Percentiles rank a stretch among this genome's conserved stretches.
Conservation (phyloP, 305 asterid genomes). For the Withania somnifera region DNA sequence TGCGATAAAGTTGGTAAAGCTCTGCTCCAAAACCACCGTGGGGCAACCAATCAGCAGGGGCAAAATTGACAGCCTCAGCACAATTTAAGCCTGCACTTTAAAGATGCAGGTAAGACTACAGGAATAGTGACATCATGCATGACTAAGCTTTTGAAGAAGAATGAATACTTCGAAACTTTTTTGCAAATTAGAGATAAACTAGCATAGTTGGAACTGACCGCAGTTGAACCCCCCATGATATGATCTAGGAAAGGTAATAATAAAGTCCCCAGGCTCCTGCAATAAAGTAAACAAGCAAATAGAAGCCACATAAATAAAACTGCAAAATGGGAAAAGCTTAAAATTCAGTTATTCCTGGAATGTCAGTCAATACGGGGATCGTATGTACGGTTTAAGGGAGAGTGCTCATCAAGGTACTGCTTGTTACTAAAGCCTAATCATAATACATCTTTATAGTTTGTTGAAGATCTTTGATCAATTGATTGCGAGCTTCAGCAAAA, state of each 20-base stretch:
- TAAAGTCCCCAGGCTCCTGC: constrained; percentile 98
- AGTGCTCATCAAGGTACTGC: neutral
- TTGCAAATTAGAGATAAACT: neutral
- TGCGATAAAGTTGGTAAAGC: constrained; percentile 73
- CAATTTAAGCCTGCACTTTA: constrained; percentile 71
- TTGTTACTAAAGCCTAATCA: neutral
- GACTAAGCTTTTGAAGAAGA: neutral
- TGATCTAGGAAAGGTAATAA: constrained; percentile 89
- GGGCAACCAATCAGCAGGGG: constrained; percentile 99
- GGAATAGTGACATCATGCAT: neutral
- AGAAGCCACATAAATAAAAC: neutral
- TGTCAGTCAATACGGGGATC: neutral
- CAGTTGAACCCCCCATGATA: constrained; percentile 98
- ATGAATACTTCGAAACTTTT: neutral
- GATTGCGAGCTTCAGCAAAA: neutral
- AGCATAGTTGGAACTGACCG: constrained; percentile 40
- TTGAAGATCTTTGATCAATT: neutral
- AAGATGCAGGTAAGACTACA: constrained; percentile 12
- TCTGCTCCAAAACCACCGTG: constrained; percentile 97
- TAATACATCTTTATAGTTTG: neutral
- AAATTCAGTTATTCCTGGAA: neutral
- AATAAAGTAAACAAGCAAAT: constrained; percentile 9
- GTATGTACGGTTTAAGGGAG: neutral
- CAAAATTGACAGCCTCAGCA: constrained; percentile 99
- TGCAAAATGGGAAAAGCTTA: neutral